Evolutionary conservation across 225 moss, liverwort and hornwort genomes (phyloP).

Genomic region (Marchantia paleacea): DNA sequence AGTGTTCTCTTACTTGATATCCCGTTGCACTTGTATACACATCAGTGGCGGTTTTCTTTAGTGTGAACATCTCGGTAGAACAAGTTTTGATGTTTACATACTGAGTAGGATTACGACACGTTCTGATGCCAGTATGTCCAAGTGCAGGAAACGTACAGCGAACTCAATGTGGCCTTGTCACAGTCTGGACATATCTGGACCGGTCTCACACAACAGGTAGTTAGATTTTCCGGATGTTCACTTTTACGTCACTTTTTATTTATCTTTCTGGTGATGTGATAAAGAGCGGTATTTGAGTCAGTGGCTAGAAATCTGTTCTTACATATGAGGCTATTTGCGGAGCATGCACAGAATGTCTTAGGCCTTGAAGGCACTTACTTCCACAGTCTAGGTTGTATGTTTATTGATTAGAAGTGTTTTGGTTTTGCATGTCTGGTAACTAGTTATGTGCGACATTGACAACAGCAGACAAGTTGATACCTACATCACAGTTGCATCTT

Average conservation of each 20-base stretch:
- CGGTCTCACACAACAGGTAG: conserved; percentile 45
- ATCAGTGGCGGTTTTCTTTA: background rate
- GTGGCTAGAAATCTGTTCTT: background rate
- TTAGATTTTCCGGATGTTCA: too few relatives aligned
- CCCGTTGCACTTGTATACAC: background rate
- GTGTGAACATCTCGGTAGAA: background rate
- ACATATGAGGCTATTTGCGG: background rate
- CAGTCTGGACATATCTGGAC: conserved; percentile 45
- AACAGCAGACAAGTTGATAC: conserved; percentile 44
- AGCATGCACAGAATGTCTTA: background rate
- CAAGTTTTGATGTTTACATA: background rate
- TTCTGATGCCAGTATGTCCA: background rate
- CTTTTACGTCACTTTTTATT: background rate
- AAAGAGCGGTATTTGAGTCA: background rate
- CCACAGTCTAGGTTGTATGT: background rate
- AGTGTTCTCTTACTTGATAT: background rate
- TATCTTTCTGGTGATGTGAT: background rate
- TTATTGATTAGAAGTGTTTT: background rate
- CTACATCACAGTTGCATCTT: conserved; percentile 39
- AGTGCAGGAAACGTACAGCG: conserved; percentile 32
- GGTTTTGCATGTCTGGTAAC: background rate
- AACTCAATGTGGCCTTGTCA: conserved; percentile 39
- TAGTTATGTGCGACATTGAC: conserved; percentile 38
- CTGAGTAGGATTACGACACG: background rate
- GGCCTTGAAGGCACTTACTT: background rate